A percentile compares a stretch with the other conserved stretches of the same genome.
Conservation (phyloP, 306 rosid species). For the Dalbergia oliveri region DNA sequence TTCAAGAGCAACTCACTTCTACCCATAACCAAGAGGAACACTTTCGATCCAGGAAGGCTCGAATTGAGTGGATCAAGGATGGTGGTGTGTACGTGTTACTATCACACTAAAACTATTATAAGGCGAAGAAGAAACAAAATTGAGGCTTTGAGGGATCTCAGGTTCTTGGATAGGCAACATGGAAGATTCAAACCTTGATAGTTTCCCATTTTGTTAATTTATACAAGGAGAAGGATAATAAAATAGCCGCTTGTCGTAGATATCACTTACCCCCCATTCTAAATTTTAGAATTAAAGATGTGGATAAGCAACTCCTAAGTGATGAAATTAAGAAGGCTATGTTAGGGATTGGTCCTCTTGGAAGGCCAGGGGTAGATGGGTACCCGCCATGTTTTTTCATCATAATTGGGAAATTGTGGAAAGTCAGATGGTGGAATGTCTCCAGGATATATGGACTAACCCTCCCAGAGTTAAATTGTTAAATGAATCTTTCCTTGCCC, state of each 20-base stretch:
- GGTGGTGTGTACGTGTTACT: not conserved
- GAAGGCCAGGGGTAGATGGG: not conserved
- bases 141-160: not conserved
- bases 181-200: too few relatives aligned
- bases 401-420: not conserved
- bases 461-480: too few relatives aligned
- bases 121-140: not conserved
- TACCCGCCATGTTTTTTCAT: not conserved
- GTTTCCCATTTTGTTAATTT: too few relatives aligned
- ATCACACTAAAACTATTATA: not conserved
- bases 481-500: too few relatives aligned
- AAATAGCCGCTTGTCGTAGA: too few relatives aligned
- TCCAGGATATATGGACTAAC: too few relatives aligned
- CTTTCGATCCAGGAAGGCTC: not conserved
- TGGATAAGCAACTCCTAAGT: not conserved
- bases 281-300: too few relatives aligned
- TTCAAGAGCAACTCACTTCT: accelerated
- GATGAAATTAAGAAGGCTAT: not conserved
- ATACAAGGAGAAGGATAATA: too few relatives aligned
- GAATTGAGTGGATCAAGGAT: not conserved
- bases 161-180: not conserved
- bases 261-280: too few relatives aligned
- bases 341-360: not conserved
- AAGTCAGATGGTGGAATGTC: too few relatives aligned
- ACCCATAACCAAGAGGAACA: not conserved